A percentile compares a stretch with the other conserved stretches of the same genome.
phyloP scores from a whole-genome alignment of 305 asterid genomes.

The Petunia hybrid region DNA sequence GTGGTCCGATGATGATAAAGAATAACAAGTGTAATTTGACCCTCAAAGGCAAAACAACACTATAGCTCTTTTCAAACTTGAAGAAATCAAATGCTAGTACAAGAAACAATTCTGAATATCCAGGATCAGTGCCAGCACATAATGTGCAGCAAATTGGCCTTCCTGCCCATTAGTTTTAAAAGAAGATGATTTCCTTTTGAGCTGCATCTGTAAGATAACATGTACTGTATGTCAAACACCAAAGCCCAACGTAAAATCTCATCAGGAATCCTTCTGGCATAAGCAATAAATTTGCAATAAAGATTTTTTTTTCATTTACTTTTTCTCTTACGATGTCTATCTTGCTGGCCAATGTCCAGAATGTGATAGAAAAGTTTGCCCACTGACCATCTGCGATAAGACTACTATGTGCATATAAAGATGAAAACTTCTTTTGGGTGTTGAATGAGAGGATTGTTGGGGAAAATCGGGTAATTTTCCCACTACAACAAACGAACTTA shows the following conservation, averaged over 20 bases:
- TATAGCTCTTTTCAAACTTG: slow-evolving; percentile 11
- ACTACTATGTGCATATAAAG: too few species aligned
- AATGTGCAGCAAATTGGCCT: slow-evolving; percentile 4
- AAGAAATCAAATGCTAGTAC: slow-evolving; percentile 23
- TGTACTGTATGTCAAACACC: not conserved
- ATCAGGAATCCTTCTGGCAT: not conserved
- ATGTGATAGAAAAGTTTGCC: too few species aligned
- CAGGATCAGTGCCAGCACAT: slow-evolving; percentile 20
- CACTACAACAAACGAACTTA: too few species aligned
- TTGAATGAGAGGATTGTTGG: too few species aligned
- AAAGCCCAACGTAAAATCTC: not conserved
- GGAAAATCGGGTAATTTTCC: too few species aligned
- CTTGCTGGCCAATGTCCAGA: too few species aligned
- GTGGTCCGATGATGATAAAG: slow-evolving; percentile 99
- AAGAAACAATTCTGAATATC: slow-evolving; percentile 6
- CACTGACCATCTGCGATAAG: too few species aligned
- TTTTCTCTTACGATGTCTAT: too few species aligned
- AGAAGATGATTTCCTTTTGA: slow-evolving; percentile 28
- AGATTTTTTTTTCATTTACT: not conserved
- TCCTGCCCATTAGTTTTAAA: slow-evolving; percentile 36
- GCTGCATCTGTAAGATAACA: not conserved
- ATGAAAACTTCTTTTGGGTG: too few species aligned
- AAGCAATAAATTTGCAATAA: not conserved
- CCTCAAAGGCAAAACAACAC: slow-evolving; percentile 22
- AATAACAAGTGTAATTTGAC: slow-evolving; percentile 44